Base-by-base conservation (phyloP, 2,329 filamentous ascomycete species). In the Aspergillus versicolor region DNA sequence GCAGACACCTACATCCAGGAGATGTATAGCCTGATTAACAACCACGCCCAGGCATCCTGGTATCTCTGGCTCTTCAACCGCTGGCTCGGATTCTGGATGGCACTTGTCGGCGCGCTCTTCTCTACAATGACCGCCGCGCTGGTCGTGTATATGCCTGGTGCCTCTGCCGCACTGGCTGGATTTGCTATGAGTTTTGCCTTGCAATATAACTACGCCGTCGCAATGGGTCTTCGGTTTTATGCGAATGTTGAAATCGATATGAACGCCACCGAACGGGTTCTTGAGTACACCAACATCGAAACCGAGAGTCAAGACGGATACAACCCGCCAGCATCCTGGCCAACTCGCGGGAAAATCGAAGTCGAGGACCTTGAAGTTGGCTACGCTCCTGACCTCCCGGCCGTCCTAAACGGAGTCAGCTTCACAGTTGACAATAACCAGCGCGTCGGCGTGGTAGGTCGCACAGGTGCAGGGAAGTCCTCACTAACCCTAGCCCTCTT, bases 171-270 rank as follows among this genome's bases (percentile, higher is more conserved):
- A 0, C 77, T 92, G 30, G 89, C 89, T 1, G 90, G 90, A 0
- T 92, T 93, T 64, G 88, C 89, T 0, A 75, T 93, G 42, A 84
- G 84, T 2, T 93, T 92, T 70, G 85, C 88, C 0, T 77, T 93
- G 38, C 85, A 90, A 58, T 90, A 91, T 67, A 84, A 87, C 0
- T 75, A 75, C n/a, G 81, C 81, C 3, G 82, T 92, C 52, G 82
- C 88, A 43, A 89, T 85, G 83, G 82, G 85, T 0, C 82, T 91
- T 32, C 82, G 88, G 1, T 79, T 86, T 58, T 91, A 90, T 67
- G 83, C 88, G 0, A 86, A 84, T 60, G 76, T 91, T 24, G 90
- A 93, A 70, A 78, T 92, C 8, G 85, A 90, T 66, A 91, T 92
- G 88, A 92, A 92, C 65, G 84, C 88, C 0, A 86, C 87, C 0